Evolutionary conservation across 208 protist species (phyloP).

Genomic region (Trichomonas gallinae): DNA sequence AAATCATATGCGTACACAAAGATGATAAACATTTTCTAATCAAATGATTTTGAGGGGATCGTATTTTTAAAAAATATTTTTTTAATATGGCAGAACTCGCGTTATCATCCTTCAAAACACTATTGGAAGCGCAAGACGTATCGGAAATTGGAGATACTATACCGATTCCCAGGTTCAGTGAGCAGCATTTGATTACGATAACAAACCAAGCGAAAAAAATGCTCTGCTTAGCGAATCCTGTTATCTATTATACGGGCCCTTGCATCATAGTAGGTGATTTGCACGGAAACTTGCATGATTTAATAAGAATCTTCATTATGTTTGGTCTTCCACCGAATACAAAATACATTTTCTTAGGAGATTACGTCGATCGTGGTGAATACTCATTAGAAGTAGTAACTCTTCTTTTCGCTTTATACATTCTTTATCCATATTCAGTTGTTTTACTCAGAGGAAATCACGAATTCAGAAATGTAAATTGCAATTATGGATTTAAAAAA

Average conservation of each 20-base stretch:
- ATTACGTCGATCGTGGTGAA: constrained; percentile 28
- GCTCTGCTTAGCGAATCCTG: not conserved
- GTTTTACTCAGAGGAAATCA: constrained; percentile 91
- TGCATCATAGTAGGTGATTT: not conserved
- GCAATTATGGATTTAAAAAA: constrained; percentile 44
- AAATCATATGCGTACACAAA: too few species aligned
- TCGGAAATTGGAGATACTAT: not conserved
- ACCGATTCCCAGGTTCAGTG: not conserved
- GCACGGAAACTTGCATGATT: constrained; percentile 20
- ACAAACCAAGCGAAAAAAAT: not conserved
- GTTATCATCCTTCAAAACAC: not conserved
- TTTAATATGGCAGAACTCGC: not conserved
- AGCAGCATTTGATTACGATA: not conserved
- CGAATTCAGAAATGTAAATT: constrained; percentile 85
- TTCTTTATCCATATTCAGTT: constrained; percentile 73
- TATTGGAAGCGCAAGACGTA: not conserved
- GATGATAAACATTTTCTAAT: too few species aligned
- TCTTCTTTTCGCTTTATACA: constrained; percentile 67
- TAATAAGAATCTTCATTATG: constrained; percentile 71
- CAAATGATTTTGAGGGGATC: too few species aligned
- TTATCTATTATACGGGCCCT: not conserved
- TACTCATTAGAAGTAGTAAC: constrained; percentile 65
- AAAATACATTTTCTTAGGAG: constrained; percentile 87
- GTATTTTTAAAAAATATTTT: too few species aligned
- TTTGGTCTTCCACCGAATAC: constrained; percentile 66